Conservation (phyloP, 148 eudicot species). For the Diospyros lotus region DNA sequence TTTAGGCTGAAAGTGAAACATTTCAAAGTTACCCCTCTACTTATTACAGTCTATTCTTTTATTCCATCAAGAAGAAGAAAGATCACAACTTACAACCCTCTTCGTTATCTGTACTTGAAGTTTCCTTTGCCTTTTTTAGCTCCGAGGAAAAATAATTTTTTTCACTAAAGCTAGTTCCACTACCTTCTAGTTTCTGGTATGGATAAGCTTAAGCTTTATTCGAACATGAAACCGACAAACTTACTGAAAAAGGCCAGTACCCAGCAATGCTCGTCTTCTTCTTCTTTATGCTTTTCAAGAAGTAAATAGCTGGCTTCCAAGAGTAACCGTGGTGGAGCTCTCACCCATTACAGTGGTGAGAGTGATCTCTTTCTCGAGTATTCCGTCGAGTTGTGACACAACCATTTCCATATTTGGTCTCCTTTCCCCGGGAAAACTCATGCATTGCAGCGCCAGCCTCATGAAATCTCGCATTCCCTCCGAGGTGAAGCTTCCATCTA, state of each 20-base stretch:
- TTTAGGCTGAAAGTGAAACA: background rate
- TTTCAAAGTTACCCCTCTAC: background rate
- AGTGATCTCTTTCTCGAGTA: slow-evolving; percentile 39
- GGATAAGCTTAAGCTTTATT: background rate
- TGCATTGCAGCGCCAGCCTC: slow-evolving; percentile 32
- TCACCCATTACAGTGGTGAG: slow-evolving; percentile 39
- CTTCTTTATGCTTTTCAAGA: background rate
- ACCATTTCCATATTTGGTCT: slow-evolving; percentile 44
- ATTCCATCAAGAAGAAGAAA: background rate
- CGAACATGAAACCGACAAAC: background rate
- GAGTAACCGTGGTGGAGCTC: slow-evolving; percentile 29
- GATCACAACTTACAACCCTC: background rate
- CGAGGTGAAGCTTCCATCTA: slow-evolving; percentile 35
- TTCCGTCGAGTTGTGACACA: slow-evolving; percentile 32
- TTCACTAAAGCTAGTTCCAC: slow-evolving; percentile 4
- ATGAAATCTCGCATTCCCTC: slow-evolving; percentile 42
- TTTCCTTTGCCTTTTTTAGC: background rate
- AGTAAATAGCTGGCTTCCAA: slow-evolving; percentile 41
- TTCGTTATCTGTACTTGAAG: background rate
- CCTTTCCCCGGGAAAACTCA: slow-evolving; percentile 30
- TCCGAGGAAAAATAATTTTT: background rate
- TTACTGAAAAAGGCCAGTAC: background rate
- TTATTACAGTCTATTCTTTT: background rate
- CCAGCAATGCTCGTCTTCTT: background rate
- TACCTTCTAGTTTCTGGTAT: background rate